Percentiles rank a stretch among this genome's conserved stretches.
Evolutionary conservation across 2,329 filamentous ascomycete species (phyloP).

Genomic region (Keithomyces neogunnii): DNA sequence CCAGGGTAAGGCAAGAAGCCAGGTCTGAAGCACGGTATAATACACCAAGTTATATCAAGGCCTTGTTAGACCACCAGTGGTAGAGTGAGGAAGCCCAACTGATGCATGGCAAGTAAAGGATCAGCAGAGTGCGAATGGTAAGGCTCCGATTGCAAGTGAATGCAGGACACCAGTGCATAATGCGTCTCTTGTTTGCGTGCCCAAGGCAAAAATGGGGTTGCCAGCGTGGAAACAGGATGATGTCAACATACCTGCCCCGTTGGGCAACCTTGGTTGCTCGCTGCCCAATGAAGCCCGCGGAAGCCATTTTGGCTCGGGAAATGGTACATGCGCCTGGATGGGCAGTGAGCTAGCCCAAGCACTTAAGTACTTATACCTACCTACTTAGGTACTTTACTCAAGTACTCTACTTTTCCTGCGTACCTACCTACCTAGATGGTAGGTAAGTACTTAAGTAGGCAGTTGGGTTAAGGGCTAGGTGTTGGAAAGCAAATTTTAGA

Average conservation of each 20-base stretch:
- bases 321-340: not conserved
- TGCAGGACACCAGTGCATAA: conserved; percentile 1
- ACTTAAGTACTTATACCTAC: too few relatives aligned
- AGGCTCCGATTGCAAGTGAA: not conserved
- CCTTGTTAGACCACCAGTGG: not conserved
- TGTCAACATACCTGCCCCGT: not conserved
- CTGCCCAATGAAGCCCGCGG: conserved; percentile 1
- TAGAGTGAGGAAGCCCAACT: not conserved
- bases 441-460: too few relatives aligned
- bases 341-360: not conserved
- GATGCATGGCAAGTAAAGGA: not conserved
- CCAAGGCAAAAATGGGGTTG: not conserved
- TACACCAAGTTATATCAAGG: not conserved
- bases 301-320: not conserved
- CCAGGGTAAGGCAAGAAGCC: not conserved
- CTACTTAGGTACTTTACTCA: too few relatives aligned
- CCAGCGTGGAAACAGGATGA: not conserved
- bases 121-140: not conserved
- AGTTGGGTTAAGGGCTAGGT: too few relatives aligned
- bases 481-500: too few relatives aligned
- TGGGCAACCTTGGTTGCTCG: not conserved
- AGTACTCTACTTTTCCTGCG: too few relatives aligned
- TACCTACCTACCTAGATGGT: too few relatives aligned
- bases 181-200: not conserved
- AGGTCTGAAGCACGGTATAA: not conserved